phyloP scores from a whole-genome alignment of 2,329 filamentous ascomycete genomes.

The Cryphonectria carpinicola region DNA sequence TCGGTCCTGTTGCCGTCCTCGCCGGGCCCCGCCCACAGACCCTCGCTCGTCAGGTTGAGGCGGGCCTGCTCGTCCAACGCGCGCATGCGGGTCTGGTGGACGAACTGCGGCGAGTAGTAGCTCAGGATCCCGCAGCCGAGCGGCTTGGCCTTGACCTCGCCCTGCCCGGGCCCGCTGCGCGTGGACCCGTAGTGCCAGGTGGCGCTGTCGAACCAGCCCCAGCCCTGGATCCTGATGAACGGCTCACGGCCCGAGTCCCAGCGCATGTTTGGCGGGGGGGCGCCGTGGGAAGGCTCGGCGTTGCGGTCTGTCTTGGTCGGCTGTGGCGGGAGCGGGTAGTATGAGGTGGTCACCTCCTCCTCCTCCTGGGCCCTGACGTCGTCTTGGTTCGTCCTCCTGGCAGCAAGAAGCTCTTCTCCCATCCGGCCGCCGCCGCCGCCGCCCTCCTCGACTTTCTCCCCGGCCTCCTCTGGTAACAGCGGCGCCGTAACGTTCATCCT shows the following conservation, averaged over 20 bases:
- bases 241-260: slow-evolving; percentile 40
- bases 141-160: slow-evolving; percentile 46
- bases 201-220: slow-evolving; percentile 51
- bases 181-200: slow-evolving; percentile 48
- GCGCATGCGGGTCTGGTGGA: slow-evolving; percentile 38
- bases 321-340: slow-evolving; percentile 42
- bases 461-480: slow-evolving; percentile 34
- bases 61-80: slow-evolving; percentile 38
- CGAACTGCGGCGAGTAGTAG: slow-evolving; percentile 47
- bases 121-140: slow-evolving; percentile 49
- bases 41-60: slow-evolving; percentile 48
- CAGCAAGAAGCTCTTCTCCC: background rate
- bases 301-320: slow-evolving; percentile 43
- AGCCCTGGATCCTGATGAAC: slow-evolving; percentile 44
- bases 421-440: background rate
- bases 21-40: slow-evolving; percentile 41
- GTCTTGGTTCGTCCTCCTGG: slow-evolving; percentile 8
- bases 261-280: slow-evolving; percentile 44
- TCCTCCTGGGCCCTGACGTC: background rate
- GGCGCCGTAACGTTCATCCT: slow-evolving; percentile 52
- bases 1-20: slow-evolving; percentile 33
- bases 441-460: slow-evolving; percentile 23
- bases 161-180: slow-evolving; percentile 42
- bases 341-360: slow-evolving; percentile 33
- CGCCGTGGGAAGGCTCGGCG: slow-evolving; percentile 40